These are phyloP conservation scores for Rhynchosporium secalis DNA, from an alignment of 2,329 filamentous ascomycete genomes.

Conservation along the genomic window DNA sequence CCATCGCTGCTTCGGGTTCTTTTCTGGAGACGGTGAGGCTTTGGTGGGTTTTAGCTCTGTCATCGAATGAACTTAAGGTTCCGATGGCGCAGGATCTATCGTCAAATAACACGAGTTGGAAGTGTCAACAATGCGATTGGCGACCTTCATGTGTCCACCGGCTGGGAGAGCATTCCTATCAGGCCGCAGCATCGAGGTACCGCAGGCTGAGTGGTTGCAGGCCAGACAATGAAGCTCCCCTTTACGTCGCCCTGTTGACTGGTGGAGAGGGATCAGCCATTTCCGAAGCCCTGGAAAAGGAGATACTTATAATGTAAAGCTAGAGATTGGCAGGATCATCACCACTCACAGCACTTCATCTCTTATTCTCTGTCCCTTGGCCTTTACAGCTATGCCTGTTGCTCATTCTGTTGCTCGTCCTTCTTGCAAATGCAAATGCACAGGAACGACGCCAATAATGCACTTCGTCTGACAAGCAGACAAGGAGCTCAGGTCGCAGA, in stretches of 20 bases:
- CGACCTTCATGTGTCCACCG: slow-evolving; percentile 1
- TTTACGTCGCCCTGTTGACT: background rate
- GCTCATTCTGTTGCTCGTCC: background rate
- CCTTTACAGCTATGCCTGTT: no score
- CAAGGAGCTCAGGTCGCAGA: slow-evolving; percentile 4
- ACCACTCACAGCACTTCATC: background rate
- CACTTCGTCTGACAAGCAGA: background rate
- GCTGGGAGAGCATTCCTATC: background rate
- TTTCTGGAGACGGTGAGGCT: background rate
- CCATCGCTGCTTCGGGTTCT: background rate
- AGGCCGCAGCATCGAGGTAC: background rate
- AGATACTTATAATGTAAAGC: background rate
- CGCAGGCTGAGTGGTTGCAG: slow-evolving; percentile 4
- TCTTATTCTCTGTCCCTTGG: no score
- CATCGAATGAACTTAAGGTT: background rate
- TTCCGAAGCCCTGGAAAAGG: slow-evolving; percentile 18
- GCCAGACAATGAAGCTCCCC: background rate
- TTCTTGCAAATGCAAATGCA: background rate
- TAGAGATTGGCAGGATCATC: slow-evolving; percentile 16
- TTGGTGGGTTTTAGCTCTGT: background rate
- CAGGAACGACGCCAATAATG: background rate
- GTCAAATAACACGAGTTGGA: background rate
- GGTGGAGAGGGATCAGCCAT: slow-evolving; percentile 12
- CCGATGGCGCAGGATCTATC: background rate
- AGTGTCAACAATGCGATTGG: background rate